Evolutionary conservation across 2,329 filamentous ascomycete species (phyloP).

Genomic region (Rhexocercosporidium sp.): DNA sequence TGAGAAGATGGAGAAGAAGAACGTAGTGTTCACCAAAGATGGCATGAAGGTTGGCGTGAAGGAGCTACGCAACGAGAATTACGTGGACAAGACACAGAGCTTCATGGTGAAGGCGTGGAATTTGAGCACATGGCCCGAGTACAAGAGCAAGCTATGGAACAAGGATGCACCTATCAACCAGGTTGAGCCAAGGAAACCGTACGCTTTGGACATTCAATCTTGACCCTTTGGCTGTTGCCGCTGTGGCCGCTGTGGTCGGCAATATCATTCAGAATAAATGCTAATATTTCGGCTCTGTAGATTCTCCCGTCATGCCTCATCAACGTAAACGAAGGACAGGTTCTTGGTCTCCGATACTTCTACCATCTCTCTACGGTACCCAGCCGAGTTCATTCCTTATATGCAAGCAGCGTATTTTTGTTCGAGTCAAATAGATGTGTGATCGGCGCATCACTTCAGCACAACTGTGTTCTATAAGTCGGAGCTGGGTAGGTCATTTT

Average conservation of each 20-base stretch:
- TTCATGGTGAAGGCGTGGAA: conserved; percentile 72
- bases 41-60: conserved; percentile 75
- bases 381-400: neutral
- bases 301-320: conserved; percentile 17
- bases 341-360: no score
- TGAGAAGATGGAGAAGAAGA: conserved; percentile 75
- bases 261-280: no score
- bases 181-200: conserved; percentile 38
- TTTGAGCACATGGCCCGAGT: conserved; percentile 46
- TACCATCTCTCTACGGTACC: neutral
- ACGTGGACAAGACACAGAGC: conserved; percentile 75
- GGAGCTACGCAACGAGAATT: conserved; percentile 70
- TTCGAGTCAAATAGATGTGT: neutral
- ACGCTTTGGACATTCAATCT: conserved; percentile 26
- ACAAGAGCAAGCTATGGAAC: conserved; percentile 46
- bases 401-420: neutral
- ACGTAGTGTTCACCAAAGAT: conserved; percentile 77
- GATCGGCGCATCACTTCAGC: neutral
- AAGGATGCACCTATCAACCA: conserved; percentile 35
- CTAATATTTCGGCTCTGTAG: neutral
- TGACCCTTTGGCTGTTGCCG: no score
- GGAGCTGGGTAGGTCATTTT: neutral
- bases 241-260: no score
- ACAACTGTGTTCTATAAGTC: neutral
- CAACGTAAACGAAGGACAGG: conserved; percentile 5